Base-by-base conservation (phyloP, 768 basidiomycete species). In the Tricholomella constricta region DNA sequence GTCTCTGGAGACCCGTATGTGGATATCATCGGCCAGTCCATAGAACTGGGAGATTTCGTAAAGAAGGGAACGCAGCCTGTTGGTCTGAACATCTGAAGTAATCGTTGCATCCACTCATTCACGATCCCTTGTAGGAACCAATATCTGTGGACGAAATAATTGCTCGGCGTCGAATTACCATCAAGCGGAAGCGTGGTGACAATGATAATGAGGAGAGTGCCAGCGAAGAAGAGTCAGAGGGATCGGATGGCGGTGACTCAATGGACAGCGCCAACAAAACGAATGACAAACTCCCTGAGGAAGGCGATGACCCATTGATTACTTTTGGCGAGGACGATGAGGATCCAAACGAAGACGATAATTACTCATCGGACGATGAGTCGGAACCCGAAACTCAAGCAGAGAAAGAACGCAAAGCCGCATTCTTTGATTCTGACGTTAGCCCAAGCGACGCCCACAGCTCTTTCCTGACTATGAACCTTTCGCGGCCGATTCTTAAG, bases 121-220 rank as follows among this genome's bases (percentile, higher is more conserved):
- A 36, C 46, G 32, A 34, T 22, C 49, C 8, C 15, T 42, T 60
- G 5, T 57, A 91, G 87, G 73, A 81, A 65, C 86, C 86, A n/a
- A 83, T 96, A 48, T 91, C 88, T 40, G 86, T 98, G 9, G 89
- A 96, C 67, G 92, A 96, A 63, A 95, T 98, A 55, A 95, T 98
- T 68, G 85, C 86, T 45, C 81, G 88, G 51, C 79, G 85, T 62
- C 80, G 76, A 64, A 62, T 85, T 52, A 70, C 71, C 47, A 68
- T 73, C 8, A 90, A 94, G 64, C 82, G 91, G 50, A 91, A 91
- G 72, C 71, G 84, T 45, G 69, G 66, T n/a, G 66, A 62, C 38
- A 71, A 66, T 17, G 70, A 69, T 44, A 70, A 67, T 11, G 73
- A 74, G 8, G 74, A 75, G 12, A 64, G 64, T 14, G 19, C 27